Percentiles rank a stretch among this genome's conserved stretches.
These are phyloP conservation scores for Brassica hybrid DNA, from an alignment of 441 rosid genomes.

Conservation along the genomic window DNA sequence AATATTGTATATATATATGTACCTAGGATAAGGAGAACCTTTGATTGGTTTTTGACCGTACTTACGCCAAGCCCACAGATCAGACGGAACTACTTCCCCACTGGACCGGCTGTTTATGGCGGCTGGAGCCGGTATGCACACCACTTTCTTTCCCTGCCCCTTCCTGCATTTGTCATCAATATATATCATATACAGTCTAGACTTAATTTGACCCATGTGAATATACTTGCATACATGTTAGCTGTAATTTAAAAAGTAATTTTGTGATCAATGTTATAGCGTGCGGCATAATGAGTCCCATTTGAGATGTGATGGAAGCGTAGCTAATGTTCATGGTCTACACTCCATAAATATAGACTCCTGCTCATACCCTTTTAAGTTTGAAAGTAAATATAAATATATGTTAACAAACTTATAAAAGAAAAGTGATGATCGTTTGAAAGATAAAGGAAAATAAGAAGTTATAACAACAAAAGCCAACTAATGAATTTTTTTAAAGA, in stretches of 20 bases:
- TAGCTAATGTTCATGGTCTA: background rate
- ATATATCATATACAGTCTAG: background rate
- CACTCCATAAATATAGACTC: background rate
- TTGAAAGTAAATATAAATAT: background rate
- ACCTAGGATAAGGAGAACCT: conserved; percentile 98
- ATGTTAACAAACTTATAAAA: conserved; percentile 2
- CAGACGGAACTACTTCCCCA: conserved; percentile 88
- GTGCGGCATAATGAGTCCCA: conserved; percentile 16
- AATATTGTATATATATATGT: conserved; percentile 1
- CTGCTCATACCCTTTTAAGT: background rate
- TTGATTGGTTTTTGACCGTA: conserved; percentile 98
- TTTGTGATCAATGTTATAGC: conserved; percentile 14
- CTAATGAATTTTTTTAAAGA: background rate
- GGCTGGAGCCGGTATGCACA: conserved; percentile 79
- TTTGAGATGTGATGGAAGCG: conserved; percentile 13
- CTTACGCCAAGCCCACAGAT: conserved; percentile 98
- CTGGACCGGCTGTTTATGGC: conserved; percentile 80
- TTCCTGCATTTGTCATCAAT: conserved; percentile 45
- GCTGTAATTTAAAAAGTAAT: background rate
- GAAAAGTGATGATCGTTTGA: background rate
- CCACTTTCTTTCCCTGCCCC: conserved; percentile 71
- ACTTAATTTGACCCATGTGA: background rate
- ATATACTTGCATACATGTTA: conserved; percentile 2
- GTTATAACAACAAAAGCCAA: background rate
- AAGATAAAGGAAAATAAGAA: background rate